Base-by-base conservation (phyloP, 352 stramenopile genomes). In the Phytophthora idaei region DNA sequence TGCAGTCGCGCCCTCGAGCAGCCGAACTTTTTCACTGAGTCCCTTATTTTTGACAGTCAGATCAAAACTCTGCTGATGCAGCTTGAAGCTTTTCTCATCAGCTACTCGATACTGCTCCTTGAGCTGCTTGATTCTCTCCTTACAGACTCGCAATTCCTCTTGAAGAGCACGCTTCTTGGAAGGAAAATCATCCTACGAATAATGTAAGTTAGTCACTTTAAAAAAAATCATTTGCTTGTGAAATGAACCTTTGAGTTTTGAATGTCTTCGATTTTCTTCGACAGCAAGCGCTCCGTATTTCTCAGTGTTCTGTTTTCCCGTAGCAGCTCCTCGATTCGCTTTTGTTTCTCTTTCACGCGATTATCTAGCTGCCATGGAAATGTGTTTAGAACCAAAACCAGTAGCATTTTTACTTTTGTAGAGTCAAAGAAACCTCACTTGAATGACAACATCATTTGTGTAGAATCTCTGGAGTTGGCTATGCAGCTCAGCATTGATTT, bases 141-240 rank as follows among this genome's bases (percentile, higher is more conserved):
- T 87, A 28, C 70, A 89, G 1, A 87, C 59, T 2, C 87, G 87
- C 2, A 93, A 64, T 28, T 94, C 84, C 39, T 94, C 84, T 28
- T 74, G 67, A 32, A 91, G 52, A 5, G 81, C 64, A 7, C 65
- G 64, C 47, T 83, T 71, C 57, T 85, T 90, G 7, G 57, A 61
- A 12, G 83, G 80, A 12, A 87, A 77, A 42, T 70, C 74, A n/a
- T 85, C 73, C 84, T 91, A 14, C 5, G 10, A n/a, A 59, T 11
- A 6, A 29, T 1, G 15, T 50, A 29, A 50, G 27, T 50, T 50
- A 50, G 27, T 39, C 21, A 56, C 32, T 28, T 50, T 3, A n/a
- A 27, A 48, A 12, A 49, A 29, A 4, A 28, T 8, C 7, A 48
- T 7, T 50, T 1, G 9, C n/a, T 34, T 14, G 14, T 46, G 3